These are phyloP conservation scores for Cyclotella cryptica DNA, from an alignment of 108 stramenopile species.

Conservation along the genomic window DNA sequence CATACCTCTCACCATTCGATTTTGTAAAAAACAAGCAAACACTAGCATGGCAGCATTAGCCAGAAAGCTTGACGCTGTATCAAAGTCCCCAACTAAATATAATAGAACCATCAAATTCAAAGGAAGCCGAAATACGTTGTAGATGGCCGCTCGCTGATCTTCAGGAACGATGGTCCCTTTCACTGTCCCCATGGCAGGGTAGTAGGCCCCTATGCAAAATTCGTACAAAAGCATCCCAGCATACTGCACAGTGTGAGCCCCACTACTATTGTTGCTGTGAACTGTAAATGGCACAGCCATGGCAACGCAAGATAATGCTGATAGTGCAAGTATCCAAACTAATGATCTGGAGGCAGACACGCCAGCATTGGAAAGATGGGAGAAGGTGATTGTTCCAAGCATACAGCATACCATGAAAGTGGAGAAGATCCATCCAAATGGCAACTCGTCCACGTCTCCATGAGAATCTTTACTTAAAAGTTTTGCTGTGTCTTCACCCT, in stretches of 20 bases:
- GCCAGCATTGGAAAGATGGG: slow-evolving; percentile 59
- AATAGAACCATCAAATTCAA: slow-evolving; percentile 92
- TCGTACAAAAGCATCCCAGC: slow-evolving; percentile 92
- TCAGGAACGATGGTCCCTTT: slow-evolving; percentile 96
- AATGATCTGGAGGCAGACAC: slow-evolving; percentile 70
- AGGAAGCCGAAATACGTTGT: slow-evolving; percentile 94
- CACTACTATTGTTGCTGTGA: slow-evolving; percentile 19
- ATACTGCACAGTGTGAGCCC: slow-evolving; percentile 61
- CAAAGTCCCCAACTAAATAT: slow-evolving; percentile 74
- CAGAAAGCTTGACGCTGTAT: slow-evolving; percentile 61
- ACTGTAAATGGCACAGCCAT: slow-evolving; percentile 37
- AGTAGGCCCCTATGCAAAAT: slow-evolving; percentile 94
- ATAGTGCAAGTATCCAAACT: slow-evolving; percentile 64
- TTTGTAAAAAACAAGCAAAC: slow-evolving; percentile 69
- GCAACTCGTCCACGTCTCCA: slow-evolving; percentile 56
- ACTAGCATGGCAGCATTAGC: slow-evolving; percentile 69
- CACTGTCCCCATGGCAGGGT: slow-evolving; percentile 92
- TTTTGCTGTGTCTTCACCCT: background rate
- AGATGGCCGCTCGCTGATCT: slow-evolving; percentile 90
- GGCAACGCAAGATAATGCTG: slow-evolving; percentile 51
- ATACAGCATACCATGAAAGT: slow-evolving; percentile 95
- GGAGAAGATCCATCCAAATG: slow-evolving; percentile 92
- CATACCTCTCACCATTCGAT: slow-evolving; percentile 34
- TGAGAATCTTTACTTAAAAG: slow-evolving; percentile 15
- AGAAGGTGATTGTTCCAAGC: slow-evolving; percentile 89